Evolutionary conservation across 2,329 filamentous ascomycete species (phyloP).

Genomic region (Nigrograna mackinnonii): DNA sequence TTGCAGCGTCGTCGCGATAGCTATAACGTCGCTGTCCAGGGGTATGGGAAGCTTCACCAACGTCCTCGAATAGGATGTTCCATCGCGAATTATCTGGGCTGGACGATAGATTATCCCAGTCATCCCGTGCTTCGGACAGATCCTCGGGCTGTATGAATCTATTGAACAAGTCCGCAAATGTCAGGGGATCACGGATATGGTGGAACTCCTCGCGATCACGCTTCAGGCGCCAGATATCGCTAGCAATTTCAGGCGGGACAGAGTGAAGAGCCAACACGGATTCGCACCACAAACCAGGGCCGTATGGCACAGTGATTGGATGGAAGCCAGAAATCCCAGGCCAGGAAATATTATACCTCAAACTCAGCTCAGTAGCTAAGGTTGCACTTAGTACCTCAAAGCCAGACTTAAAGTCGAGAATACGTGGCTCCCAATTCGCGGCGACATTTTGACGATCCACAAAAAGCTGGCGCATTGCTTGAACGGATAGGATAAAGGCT

Average conservation of each 20-base stretch:
- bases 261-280: conserved; percentile 39
- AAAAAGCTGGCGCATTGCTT: conserved; percentile 49
- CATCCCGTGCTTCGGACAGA: conserved; percentile 22
- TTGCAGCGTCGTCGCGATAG: conserved; percentile 7
- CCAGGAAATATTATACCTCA: conserved; percentile 51
- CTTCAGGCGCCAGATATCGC: conserved; percentile 51
- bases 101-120: conserved; percentile 38
- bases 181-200: conserved; percentile 18
- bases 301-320: conserved; percentile 41
- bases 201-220: conserved; percentile 27
- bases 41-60: conserved; percentile 3
- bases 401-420: conserved; percentile 52
- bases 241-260: conserved; percentile 45
- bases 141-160: conserved; percentile 32
- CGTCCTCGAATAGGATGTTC: conserved; percentile 34
- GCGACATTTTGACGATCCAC: conserved; percentile 46
- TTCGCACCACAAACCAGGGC: conserved; percentile 48
- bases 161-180: conserved; percentile 30
- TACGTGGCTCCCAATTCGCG: conserved; percentile 49
- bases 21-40: conserved; percentile 6
- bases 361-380: conserved; percentile 47
- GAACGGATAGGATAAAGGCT: conserved; percentile 56
- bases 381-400: conserved; percentile 56
- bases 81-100: conserved; percentile 30
- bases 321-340: conserved; percentile 40